These are phyloP conservation scores for Blastosporella zonata DNA, from an alignment of 1,284 basidiomycete species.

Conservation along the genomic window DNA sequence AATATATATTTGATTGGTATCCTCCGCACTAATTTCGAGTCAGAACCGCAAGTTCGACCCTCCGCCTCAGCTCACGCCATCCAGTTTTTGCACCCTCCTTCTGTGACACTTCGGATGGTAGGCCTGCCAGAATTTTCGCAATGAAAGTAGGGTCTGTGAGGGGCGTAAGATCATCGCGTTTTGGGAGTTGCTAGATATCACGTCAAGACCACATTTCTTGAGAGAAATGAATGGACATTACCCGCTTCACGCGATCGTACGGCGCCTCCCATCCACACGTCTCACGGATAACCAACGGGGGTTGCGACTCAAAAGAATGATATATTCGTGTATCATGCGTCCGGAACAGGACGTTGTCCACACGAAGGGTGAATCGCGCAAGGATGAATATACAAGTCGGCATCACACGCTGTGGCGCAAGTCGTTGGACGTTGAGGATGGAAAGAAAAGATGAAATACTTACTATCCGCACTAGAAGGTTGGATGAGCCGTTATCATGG, in stretches of 20 bases:
- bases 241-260: slow-evolving; percentile 79
- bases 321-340: slow-evolving; percentile 90
- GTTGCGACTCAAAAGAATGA: slow-evolving; percentile 69
- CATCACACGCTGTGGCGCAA: slow-evolving; percentile 82
- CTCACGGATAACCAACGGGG: slow-evolving; percentile 75
- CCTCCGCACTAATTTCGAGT: slow-evolving; percentile 1
- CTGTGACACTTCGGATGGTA: slow-evolving; percentile 60
- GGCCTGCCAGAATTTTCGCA: slow-evolving; percentile 66
- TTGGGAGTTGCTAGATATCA: slow-evolving; percentile 65
- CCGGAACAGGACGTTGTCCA: slow-evolving; percentile 94
- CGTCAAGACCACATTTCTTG: slow-evolving; percentile 1
- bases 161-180: slow-evolving; percentile 82
- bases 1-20: neutral
- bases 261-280: slow-evolving; percentile 86
- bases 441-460: slow-evolving; percentile 31
- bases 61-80: slow-evolving; percentile 73
- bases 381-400: slow-evolving; percentile 94
- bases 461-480: slow-evolving; percentile 81
- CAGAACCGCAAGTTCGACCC: slow-evolving; percentile 29
- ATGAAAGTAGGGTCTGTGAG: slow-evolving; percentile 90
- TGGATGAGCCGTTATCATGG: slow-evolving; percentile 90
- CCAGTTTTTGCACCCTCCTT: slow-evolving; percentile 61
- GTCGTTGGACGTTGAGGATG: neutral
- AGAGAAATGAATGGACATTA: slow-evolving; percentile 29
- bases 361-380: slow-evolving; percentile 88